These are phyloP conservation scores for Dothiorella sarmentorum DNA, from an alignment of 2,329 filamentous ascomycete genomes.

Conservation along the genomic window DNA sequence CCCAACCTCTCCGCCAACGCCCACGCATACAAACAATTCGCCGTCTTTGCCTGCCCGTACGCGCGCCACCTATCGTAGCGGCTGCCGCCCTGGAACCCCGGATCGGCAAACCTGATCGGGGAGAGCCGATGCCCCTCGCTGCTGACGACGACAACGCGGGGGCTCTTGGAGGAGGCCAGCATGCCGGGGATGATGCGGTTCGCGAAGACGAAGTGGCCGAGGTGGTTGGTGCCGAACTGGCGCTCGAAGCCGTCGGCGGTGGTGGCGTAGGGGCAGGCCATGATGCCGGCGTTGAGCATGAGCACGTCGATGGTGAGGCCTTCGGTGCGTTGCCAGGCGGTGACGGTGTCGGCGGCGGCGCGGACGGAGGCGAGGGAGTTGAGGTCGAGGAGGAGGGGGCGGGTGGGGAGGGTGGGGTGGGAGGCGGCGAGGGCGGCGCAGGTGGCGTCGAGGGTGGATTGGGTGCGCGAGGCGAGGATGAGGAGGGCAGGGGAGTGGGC, in stretches of 20 bases:
- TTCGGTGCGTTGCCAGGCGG: slow-evolving; percentile 21
- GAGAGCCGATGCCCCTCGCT: slow-evolving; percentile 22
- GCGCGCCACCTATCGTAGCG: slow-evolving; percentile 18
- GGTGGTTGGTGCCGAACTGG: slow-evolving; percentile 46
- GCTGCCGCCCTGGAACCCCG: slow-evolving; percentile 22
- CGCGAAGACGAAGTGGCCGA: slow-evolving; percentile 45
- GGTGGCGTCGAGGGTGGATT: slow-evolving; percentile 31
- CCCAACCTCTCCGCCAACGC: slow-evolving; percentile 27
- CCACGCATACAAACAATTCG: slow-evolving; percentile 28
- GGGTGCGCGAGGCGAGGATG: slow-evolving; percentile 43
- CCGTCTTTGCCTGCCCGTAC: slow-evolving; percentile 28
- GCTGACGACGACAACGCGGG: slow-evolving; percentile 30
- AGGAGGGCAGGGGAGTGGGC: slow-evolving; percentile 28
- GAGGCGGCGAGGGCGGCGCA: slow-evolving; percentile 33
- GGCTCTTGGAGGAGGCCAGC: slow-evolving; percentile 30
- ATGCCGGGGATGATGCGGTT: slow-evolving; percentile 43
- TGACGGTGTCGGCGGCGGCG: slow-evolving; percentile 30
- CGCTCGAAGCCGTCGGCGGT: slow-evolving; percentile 45
- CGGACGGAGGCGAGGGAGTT: slow-evolving; percentile 33
- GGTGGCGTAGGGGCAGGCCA: slow-evolving; percentile 29
- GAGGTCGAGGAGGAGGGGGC: slow-evolving; percentile 35
- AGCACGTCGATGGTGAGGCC: slow-evolving; percentile 41
- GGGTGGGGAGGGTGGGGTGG: slow-evolving; percentile 34
- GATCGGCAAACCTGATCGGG: slow-evolving; percentile 22
- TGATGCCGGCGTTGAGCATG: slow-evolving; percentile 39